phyloP scores from a whole-genome alignment of 2,329 filamentous ascomycete genomes.

The Colletotrichum sojae region DNA sequence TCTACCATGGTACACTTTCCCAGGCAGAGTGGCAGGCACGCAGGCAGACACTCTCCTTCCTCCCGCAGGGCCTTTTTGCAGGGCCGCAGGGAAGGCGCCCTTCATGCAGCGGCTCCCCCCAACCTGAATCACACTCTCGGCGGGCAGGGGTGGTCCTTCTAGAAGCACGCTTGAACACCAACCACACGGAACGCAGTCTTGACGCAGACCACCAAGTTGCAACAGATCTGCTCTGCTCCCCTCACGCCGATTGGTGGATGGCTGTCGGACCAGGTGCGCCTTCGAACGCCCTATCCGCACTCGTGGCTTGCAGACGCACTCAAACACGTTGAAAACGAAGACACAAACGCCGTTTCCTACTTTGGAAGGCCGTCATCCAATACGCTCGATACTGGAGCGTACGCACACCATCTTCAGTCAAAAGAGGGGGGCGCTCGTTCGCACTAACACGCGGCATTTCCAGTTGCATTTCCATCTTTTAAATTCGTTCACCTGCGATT shows the following conservation, averaged over 20 bases:
- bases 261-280: neutral
- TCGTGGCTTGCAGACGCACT: neutral
- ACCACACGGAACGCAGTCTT: conserved; percentile 32
- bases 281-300: no score
- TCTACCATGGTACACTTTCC: no score
- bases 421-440: neutral
- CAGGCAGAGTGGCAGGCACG: no score
- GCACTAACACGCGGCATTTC: no score
- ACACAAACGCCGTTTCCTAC: neutral
- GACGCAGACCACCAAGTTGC: conserved; percentile 31
- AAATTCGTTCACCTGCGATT: no score
- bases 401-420: neutral
- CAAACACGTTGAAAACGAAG: conserved; percentile 35
- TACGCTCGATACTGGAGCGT: no score
- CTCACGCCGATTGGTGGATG: neutral
- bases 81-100: conserved; percentile 8
- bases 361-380: no score
- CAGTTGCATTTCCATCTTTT: no score
- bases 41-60: neutral
- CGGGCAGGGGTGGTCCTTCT: conserved; percentile 37
- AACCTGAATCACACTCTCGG: neutral
- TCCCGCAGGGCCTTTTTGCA: neutral
- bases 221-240: neutral
- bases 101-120: conserved; percentile 28
- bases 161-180: conserved; percentile 32